Base-by-base conservation (phyloP, 129 eudicot genomes). In the Pittosporum tobira region DNA sequence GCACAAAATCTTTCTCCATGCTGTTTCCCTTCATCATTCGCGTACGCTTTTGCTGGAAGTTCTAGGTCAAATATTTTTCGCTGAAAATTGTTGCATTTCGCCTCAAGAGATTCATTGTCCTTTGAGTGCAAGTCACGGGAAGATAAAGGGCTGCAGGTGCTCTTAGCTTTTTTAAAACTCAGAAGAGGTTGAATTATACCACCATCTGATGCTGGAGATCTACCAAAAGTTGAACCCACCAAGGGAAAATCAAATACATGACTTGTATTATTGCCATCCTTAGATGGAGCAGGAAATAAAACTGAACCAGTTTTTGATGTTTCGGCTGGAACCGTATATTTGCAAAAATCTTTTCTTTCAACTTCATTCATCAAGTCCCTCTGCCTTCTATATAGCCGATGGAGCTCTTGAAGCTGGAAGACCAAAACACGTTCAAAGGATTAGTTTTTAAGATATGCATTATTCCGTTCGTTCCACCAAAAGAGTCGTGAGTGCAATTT, bases 341-440 rank as follows among this genome's bases (percentile, higher is more conserved):
- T 72, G 51, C 48, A 31, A 27, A 51, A 51, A 54, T 63, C 74
- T 34, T 72, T 74, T 61, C 64, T 69, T 61, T 58, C 58, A 25
- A 73, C 2, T 42, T 75, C 88, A 16, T 65, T 70, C 96, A 87
- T 83, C 66, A 87, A 67, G 53, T 83, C 88, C 48, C 74, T 72
- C 37, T 87, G 96, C 66, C 77, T 68, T 75, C 66, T 74, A 57
- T 87, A 83, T 48, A 87, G 70, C 3, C 94, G 93, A 67, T 87
- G 96, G 61, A 87, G 94, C 70, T 87, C 96, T 77, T 73, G 81
- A 59, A 83, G 81, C 96, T 87, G 79, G 51, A 77, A 20, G 28
- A 36, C 18, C 45, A 61, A 66, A 47, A 8, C 13, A 47, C 30
- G 43, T 36, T 6, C 25, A 47, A 48, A 13, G 45, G 31, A 29